Evolutionary conservation across 805 yeast genomes (phyloP).

Genomic region (Candida koratica): DNA sequence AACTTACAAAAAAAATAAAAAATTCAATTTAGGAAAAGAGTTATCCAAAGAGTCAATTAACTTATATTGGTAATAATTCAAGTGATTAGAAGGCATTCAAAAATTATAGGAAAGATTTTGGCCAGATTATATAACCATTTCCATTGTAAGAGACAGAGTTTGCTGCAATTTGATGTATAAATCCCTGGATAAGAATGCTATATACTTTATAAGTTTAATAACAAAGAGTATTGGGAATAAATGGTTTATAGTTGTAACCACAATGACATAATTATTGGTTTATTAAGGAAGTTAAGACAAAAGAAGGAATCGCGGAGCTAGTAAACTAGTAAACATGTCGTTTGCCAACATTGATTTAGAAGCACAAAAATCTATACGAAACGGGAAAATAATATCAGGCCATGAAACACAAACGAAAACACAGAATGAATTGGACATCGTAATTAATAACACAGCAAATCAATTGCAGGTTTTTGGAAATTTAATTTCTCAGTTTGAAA

Average conservation of each 20-base stretch:
- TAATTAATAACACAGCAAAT: slow-evolving; percentile 33
- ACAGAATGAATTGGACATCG: slow-evolving; percentile 29
- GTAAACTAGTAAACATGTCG: slow-evolving; percentile 36
- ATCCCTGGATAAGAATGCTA: no score
- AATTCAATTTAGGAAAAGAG: background rate
- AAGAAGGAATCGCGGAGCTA: background rate
- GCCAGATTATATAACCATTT: no score
- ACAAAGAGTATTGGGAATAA: no score
- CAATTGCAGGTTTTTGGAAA: slow-evolving; percentile 46
- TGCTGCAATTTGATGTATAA: no score
- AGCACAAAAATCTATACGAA: slow-evolving; percentile 34
- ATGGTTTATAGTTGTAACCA: no score
- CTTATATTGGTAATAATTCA: background rate
- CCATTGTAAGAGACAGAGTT: no score
- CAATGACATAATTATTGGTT: no score
- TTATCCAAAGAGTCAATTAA: background rate
- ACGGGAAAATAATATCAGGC: slow-evolving; percentile 8
- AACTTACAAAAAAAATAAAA: background rate
- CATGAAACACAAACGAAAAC: slow-evolving; percentile 1
- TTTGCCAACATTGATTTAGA: slow-evolving; percentile 52
- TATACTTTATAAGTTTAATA: no score
- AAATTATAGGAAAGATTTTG: no score
- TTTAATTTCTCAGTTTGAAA: slow-evolving; percentile 48
- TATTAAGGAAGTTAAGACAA: background rate
- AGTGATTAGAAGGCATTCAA: no score